A percentile compares a stretch with the other conserved stretches of the same genome.
Evolutionary conservation across 2,329 filamentous ascomycete genomes (phyloP).

Genomic region (Monilinia vaccinii-corymbosi): DNA sequence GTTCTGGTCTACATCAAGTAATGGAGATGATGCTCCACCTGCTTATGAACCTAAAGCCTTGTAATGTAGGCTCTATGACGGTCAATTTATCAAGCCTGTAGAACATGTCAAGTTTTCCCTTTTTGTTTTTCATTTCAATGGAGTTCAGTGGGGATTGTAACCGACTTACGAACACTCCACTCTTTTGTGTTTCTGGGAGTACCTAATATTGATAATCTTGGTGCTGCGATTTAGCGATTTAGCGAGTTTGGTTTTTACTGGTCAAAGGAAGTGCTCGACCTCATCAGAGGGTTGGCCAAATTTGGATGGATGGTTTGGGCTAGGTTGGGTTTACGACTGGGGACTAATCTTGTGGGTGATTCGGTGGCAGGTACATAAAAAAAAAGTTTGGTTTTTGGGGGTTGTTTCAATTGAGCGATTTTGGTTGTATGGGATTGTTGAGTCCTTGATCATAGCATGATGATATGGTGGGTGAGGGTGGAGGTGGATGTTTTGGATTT

Average conservation of each 20-base stretch:
- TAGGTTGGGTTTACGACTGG: neutral
- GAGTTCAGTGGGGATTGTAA: neutral
- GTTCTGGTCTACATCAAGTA: slow-evolving; percentile 33
- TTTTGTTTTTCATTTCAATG: neutral
- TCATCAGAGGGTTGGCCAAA: slow-evolving; percentile 7
- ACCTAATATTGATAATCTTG: slow-evolving; percentile 2
- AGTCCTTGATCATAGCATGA: neutral
- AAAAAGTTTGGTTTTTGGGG: slow-evolving; percentile 1
- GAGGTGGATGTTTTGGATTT: neutral
- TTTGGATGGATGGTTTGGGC: neutral
- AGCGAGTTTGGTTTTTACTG: slow-evolving; percentile 2
- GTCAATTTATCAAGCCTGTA: neutral
- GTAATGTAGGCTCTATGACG: slow-evolving; percentile 4
- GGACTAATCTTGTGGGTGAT: neutral
- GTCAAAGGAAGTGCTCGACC: neutral
- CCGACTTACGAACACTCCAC: slow-evolving; percentile 9
- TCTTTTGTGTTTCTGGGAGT: slow-evolving; percentile 10
- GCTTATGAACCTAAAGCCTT: slow-evolving; percentile 43
- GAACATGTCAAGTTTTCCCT: neutral
- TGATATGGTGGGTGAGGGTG: neutral
- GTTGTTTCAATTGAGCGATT: neutral
- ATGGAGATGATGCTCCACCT: slow-evolving; percentile 46
- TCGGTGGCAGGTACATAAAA: slow-evolving; percentile 1
- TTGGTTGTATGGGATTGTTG: neutral
- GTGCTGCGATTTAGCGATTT: slow-evolving; percentile 9